Evolutionary conservation across 805 yeast genomes (phyloP).

Genomic region (Grigorovia jiainica): DNA sequence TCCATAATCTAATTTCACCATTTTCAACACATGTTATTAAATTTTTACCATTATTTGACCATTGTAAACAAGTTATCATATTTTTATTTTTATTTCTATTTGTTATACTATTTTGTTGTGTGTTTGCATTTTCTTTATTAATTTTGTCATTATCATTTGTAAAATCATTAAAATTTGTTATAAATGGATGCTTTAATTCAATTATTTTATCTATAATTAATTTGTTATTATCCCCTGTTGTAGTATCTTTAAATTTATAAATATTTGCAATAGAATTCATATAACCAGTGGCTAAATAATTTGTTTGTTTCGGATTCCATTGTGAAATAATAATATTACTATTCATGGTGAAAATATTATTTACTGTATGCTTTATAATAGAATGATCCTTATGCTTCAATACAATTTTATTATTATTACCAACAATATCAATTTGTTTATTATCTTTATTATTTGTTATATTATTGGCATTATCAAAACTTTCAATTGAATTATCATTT

Average conservation of each 20-base stretch:
- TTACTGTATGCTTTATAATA: conserved; percentile 1
- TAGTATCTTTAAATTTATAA: conserved; percentile 24
- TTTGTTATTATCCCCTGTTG: conserved; percentile 7
- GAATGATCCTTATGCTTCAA: conserved; percentile 3
- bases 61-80: conserved; percentile 34
- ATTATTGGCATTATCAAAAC: conserved; percentile 4
- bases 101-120: conserved; percentile 4
- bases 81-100: conserved; percentile 15
- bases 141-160: neutral
- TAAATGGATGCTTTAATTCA: conserved; percentile 29
- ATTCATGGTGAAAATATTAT: conserved; percentile 29
- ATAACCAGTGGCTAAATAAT: conserved; percentile 47
- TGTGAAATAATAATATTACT: conserved; percentile 33
- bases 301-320: conserved; percentile 47
- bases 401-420: neutral
- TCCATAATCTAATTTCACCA: conserved; percentile 79
- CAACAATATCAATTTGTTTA: neutral
- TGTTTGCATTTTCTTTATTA: neutral
- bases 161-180: neutral
- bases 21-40: conserved; percentile 55
- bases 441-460: neutral
- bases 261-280: conserved; percentile 40
- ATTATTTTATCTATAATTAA: neutral
- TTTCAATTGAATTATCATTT: neutral
- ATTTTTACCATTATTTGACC: conserved; percentile 60